Conservation (phyloP, 2,329 filamentous ascomycete genomes). For the Exophiala xenobiotica region DNA sequence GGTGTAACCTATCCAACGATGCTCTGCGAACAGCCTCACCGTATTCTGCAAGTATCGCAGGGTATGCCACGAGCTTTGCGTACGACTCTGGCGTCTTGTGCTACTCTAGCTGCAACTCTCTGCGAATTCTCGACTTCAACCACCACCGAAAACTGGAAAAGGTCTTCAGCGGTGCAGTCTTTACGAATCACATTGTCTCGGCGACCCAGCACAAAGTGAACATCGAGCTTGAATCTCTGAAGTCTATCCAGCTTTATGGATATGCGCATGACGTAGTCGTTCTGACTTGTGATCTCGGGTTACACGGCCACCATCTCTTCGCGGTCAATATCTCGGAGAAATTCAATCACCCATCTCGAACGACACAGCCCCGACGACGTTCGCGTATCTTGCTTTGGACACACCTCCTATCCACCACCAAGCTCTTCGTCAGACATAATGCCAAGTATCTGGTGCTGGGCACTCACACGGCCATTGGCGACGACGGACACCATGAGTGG, state of each 20-base stretch:
- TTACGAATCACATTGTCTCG: slow-evolving; percentile 34
- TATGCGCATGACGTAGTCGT: slow-evolving; percentile 58
- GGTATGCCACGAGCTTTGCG: slow-evolving; percentile 59
- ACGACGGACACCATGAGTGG: slow-evolving; percentile 63
- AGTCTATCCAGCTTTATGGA: slow-evolving; percentile 52
- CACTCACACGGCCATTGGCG: slow-evolving; percentile 56
- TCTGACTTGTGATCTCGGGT: slow-evolving; percentile 54
- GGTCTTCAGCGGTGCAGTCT: slow-evolving; percentile 54
- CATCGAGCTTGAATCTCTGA: slow-evolving; percentile 32
- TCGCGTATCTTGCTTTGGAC: slow-evolving; percentile 43
- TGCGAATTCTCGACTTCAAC: slow-evolving; percentile 62
- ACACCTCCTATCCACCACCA: slow-evolving; percentile 49
- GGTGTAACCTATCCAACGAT: slow-evolving; percentile 60
- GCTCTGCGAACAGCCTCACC: slow-evolving; percentile 54
- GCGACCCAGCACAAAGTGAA: background rate
- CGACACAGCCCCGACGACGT: slow-evolving; percentile 6
- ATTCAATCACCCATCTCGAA: background rate
- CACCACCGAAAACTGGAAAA: slow-evolving; percentile 50
- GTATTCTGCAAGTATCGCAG: slow-evolving; percentile 61
- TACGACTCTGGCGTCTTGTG: slow-evolving; percentile 66
- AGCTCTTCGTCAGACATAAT: slow-evolving; percentile 68
- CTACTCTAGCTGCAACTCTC: slow-evolving; percentile 54
- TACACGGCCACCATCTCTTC: slow-evolving; percentile 52
- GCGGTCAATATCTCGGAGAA: slow-evolving; percentile 46
- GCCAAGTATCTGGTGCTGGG: slow-evolving; percentile 63